A percentile compares a stretch with the other conserved stretches of the same genome.
Conservation (phyloP, 2,329 filamentous ascomycete species). For the Achaetomium macrosporum region DNA sequence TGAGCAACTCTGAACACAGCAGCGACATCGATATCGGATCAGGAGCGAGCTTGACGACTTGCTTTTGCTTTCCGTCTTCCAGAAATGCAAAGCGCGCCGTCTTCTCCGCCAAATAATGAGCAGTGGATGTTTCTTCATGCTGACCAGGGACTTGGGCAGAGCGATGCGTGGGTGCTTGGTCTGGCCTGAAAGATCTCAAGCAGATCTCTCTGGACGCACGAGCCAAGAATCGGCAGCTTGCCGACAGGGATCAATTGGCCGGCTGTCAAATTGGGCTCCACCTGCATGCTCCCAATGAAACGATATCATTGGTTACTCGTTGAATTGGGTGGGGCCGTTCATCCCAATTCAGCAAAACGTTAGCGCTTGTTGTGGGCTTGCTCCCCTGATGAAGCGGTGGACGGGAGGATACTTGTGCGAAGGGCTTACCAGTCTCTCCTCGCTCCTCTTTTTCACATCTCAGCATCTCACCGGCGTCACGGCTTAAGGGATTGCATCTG, state of each 20-base stretch:
- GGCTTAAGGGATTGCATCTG: slow-evolving; percentile 25
- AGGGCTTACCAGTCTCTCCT: slow-evolving; percentile 16
- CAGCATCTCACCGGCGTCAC: slow-evolving; percentile 26
- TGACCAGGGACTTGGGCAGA: not conserved
- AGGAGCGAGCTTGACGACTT: not conserved
- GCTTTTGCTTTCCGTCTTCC: not conserved
- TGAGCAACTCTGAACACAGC: not conserved
- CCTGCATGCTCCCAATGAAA: not conserved
- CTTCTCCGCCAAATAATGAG: slow-evolving; percentile 9
- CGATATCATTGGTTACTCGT: slow-evolving; percentile 10
- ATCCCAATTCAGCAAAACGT: slow-evolving; percentile 19
- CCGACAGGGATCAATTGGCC: slow-evolving; percentile 5
- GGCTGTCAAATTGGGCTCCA: slow-evolving; percentile 17
- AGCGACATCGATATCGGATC: not conserved
- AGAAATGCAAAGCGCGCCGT: not conserved
- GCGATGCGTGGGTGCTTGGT: not conserved
- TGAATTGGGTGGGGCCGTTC: slow-evolving; percentile 9
- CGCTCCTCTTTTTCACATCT: slow-evolving; percentile 24
- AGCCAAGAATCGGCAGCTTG: slow-evolving; percentile 4
- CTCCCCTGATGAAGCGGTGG: slow-evolving; percentile 19
- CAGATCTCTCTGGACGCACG: not conserved
- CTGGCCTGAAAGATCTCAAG: slow-evolving; percentile 4
- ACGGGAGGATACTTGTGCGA: slow-evolving; percentile 16
- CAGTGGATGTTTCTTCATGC: slow-evolving; percentile 10
- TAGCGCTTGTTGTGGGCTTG: slow-evolving; percentile 14